Conservation (phyloP, 2,329 filamentous ascomycete genomes). For the Knoxdaviesia proteae region DNA sequence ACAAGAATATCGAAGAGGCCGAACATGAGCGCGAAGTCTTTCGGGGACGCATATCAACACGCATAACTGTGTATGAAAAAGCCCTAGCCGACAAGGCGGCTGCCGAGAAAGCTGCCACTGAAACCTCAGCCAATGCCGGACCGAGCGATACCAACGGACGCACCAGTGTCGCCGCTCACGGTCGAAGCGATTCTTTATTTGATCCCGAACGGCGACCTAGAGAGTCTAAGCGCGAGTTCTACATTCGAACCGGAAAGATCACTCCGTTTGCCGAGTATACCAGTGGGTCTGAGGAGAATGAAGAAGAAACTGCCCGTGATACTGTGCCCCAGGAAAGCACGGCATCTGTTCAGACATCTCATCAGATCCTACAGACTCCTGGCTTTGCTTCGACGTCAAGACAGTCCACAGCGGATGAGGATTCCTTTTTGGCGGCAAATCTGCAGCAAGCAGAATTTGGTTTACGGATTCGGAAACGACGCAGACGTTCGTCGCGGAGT, state of each 20-base stretch:
- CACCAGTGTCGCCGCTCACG: not conserved
- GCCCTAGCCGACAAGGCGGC: slow-evolving; percentile 22
- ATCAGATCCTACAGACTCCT: slow-evolving; percentile 52
- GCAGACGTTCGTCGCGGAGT: no score
- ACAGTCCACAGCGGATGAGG: slow-evolving; percentile 1
- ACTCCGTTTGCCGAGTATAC: slow-evolving; percentile 73
- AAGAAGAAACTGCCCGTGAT: slow-evolving; percentile 12
- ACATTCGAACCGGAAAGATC: slow-evolving; percentile 92
- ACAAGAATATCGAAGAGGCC: slow-evolving; percentile 41
- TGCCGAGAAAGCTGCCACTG: slow-evolving; percentile 24
- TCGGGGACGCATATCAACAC: slow-evolving; percentile 55
- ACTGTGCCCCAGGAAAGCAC: slow-evolving; percentile 15
- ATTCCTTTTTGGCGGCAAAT: not conserved
- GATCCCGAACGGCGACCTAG: slow-evolving; percentile 17
- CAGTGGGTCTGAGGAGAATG: slow-evolving; percentile 50
- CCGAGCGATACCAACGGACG: not conserved
- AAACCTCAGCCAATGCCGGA: slow-evolving; percentile 29
- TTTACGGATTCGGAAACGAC: not conserved
- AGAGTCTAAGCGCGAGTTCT: slow-evolving; percentile 69
- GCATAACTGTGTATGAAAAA: slow-evolving; percentile 29
- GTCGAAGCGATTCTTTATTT: not conserved
- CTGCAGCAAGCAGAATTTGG: slow-evolving; percentile 2
- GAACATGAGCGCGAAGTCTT: slow-evolving; percentile 64
- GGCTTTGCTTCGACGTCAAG: slow-evolving; percentile 36
- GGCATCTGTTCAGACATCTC: slow-evolving; percentile 35